phyloP scores from a whole-genome alignment of 257 asterid species.

The Leonotis leonurus region DNA sequence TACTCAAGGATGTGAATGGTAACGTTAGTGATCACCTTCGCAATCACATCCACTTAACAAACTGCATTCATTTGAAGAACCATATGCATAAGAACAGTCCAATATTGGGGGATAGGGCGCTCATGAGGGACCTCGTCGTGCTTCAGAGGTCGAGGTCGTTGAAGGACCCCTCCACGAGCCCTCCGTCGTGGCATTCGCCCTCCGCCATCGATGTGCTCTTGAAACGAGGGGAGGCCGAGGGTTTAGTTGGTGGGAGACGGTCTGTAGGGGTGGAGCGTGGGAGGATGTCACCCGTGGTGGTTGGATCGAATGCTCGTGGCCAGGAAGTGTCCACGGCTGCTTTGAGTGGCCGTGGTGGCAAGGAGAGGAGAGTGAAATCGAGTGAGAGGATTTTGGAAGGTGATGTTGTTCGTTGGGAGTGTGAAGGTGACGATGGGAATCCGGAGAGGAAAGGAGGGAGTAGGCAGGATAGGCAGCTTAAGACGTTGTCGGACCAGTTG shows the following conservation, averaged over 20 bases:
- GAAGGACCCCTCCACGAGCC: constrained; percentile 86
- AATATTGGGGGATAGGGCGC: constrained; percentile 58
- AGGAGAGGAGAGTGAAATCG: constrained; percentile 38
- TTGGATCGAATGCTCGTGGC: too few relatives aligned
- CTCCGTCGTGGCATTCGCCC: constrained; percentile 77
- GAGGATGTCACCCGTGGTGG: too few relatives aligned
- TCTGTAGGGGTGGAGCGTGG: constrained; percentile 45
- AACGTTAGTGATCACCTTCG: constrained; percentile 76
- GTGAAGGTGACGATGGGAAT: constrained; percentile 26
- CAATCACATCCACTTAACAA: constrained; percentile 89
- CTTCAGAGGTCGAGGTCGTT: constrained; percentile 89
- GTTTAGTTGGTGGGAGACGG: constrained; percentile 41
- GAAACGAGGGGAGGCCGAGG: constrained; percentile 39
- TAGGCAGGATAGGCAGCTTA: constrained; percentile 33
- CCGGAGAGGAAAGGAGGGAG: constrained; percentile 23
- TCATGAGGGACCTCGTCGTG: constrained; percentile 79
- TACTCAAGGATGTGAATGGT: constrained; percentile 83
- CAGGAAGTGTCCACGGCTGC: too few relatives aligned
- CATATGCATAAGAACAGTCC: constrained; percentile 97
- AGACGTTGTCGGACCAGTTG: constrained; percentile 57
- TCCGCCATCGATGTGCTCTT: constrained; percentile 43
- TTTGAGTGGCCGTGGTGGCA: constrained; percentile 31
- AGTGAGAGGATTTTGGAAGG: constrained; percentile 32
- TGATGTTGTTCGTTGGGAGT: constrained; percentile 27
- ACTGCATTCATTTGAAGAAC: constrained; percentile 96